phyloP scores from a whole-genome alignment of 768 basidiomycete species.

The Kwoniella sp. region DNA sequence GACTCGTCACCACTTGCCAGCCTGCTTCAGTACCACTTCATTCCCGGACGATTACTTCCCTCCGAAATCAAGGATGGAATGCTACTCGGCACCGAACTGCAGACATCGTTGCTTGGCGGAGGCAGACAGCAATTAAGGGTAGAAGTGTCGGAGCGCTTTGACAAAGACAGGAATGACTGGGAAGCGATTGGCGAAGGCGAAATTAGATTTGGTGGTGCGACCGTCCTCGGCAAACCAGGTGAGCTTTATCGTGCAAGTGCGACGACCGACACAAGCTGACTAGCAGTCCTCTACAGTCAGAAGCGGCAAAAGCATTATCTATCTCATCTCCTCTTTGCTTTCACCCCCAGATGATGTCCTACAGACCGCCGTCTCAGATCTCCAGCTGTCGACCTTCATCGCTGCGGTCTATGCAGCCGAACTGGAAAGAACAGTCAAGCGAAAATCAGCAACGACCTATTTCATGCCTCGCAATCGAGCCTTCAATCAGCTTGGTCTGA shows the following conservation, averaged over 20 bases:
- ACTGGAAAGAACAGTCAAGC: conserved; percentile 70
- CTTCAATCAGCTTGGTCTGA: conserved; percentile 83
- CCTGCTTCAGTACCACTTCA: conserved; percentile 83
- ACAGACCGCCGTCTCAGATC: conserved; percentile 72
- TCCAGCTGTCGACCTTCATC: conserved; percentile 88
- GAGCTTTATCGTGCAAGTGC: conserved; percentile 45
- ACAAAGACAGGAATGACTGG: conserved; percentile 26
- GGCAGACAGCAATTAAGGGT: conserved; percentile 58
- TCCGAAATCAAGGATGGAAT: conserved; percentile 71
- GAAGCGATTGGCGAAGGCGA: conserved; percentile 56
- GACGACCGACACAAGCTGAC: neutral
- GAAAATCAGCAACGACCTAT: conserved; percentile 72
- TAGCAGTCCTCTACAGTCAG: conserved; percentile 60
- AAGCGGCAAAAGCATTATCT: conserved; percentile 77
- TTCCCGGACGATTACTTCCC: conserved; percentile 75
- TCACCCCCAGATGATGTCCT: conserved; percentile 79
- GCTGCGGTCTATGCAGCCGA: conserved; percentile 85
- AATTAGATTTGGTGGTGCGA: conserved; percentile 80
- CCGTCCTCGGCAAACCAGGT: conserved; percentile 76
- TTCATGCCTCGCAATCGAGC: conserved; percentile 88
- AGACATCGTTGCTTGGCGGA: conserved; percentile 51
- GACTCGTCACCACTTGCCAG: conserved; percentile 61
- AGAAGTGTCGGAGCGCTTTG: conserved; percentile 50
- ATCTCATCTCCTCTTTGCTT: conserved; percentile 82
- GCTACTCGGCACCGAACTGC: conserved; percentile 76